These are phyloP conservation scores for Thraustochytrium sp. DNA, from an alignment of 352 stramenopile species.

Conservation along the genomic window DNA sequence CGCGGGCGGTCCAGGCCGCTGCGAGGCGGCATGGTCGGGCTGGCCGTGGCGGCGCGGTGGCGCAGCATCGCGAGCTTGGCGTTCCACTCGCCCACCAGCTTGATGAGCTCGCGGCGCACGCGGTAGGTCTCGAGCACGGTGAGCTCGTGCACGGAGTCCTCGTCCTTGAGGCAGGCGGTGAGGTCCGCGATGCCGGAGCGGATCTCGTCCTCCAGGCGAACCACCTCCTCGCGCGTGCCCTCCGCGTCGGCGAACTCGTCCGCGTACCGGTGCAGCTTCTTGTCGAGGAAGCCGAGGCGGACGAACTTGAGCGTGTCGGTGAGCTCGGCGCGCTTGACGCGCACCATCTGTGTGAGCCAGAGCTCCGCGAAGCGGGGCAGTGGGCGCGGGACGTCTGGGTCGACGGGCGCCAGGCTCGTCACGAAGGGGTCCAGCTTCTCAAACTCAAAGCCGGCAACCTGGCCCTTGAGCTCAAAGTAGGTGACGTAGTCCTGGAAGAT, in stretches of 20 bases:
- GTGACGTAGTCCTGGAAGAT: conserved; percentile 61
- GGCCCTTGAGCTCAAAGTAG: conserved; percentile 66
- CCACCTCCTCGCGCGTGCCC: background rate
- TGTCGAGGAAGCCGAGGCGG: conserved; percentile 56
- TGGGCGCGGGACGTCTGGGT: background rate
- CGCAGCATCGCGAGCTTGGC: background rate
- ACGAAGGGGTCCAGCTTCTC: conserved; percentile 63
- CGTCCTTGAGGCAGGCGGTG: background rate
- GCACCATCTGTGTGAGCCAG: background rate
- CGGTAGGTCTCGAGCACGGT: background rate
- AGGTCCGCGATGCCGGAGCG: background rate
- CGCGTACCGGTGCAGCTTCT: conserved; percentile 64
- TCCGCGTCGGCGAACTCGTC: conserved; percentile 47
- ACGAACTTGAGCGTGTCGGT: conserved; percentile 57
- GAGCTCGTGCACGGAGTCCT: background rate
- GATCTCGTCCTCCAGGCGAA: background rate
- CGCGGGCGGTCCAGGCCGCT: background rate
- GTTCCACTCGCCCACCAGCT: conserved; percentile 47
- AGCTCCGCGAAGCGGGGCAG: background rate
- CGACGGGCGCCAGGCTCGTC: conserved; percentile 57
- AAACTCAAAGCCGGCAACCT: conserved; percentile 70
- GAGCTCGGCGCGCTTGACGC: background rate
- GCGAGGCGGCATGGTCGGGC: background rate
- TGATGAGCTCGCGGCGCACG: conserved; percentile 62
- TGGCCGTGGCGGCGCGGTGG: background rate